Evolutionary conservation across 306 rosid genomes (phyloP), one percentile per base, ranked within the genome.

Genomic region (Rosa rugosa): DNA sequence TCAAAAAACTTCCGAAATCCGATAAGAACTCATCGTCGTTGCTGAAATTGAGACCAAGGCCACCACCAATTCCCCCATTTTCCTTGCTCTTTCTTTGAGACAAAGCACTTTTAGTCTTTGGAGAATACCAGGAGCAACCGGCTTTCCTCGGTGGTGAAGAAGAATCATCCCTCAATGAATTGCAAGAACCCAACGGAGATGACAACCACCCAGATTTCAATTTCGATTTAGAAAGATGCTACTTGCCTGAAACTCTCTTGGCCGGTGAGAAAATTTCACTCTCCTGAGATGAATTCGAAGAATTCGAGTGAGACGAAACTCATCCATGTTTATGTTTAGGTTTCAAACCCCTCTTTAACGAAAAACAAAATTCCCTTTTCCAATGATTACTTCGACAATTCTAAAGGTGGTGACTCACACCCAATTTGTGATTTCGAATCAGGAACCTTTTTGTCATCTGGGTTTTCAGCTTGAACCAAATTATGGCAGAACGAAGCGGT

Each of bases 81-180:
- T 88, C 91, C 69, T 82, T 92, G 9, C 82, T 86, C 79, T 81
- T 88, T 80, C 77, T 89, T 51, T 75, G 62, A 17, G 86, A 66
- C 47, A 25, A 74, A 20, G 67, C 81, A 88, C 91, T 94, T 91
- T 91, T 25, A 90, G n/a, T 89, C 88, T 90, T 92, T 14, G 97
- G 93, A 38, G 95, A 89, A 59, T 92, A 89, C 93, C 97, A 94
- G 79, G 89, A 88, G 78, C 94, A 89, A 22, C 95, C 91, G 12
- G 66, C 14, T 75, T 75, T 90, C 49, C 83, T 82, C 34, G 92
- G 91, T 7, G 97, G 98, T 18, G 96, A 93, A 0, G 89, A 89
- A 0, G 93, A 90, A 11, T 74, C 71, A 4, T 38, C 65, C 80
- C 18, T 80, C 71, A 50, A 50, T 5, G 86, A 87, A 53, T 78